Evolutionary conservation across 148 eudicot species (phyloP).

Genomic region (Rhododendron ovatum): DNA sequence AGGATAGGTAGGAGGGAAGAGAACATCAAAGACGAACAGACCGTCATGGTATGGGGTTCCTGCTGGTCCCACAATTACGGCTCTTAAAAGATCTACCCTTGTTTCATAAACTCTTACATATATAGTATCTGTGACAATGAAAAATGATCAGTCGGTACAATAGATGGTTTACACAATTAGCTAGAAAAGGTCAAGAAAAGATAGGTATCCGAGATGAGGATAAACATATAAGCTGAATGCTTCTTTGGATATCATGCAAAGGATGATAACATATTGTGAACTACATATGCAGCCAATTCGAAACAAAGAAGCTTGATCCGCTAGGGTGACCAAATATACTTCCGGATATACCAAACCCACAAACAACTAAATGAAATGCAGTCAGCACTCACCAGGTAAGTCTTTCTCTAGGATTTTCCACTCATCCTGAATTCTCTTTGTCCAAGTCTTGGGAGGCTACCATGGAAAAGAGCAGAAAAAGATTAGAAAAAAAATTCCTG

Average conservation of each 20-base stretch:
- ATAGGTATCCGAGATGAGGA: background rate
- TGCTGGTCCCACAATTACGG: conserved; percentile 63
- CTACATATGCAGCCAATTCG: background rate
- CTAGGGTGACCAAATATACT: background rate
- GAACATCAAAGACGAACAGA: conserved; percentile 64
- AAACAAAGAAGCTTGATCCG: background rate
- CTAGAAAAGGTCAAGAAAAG: background rate
- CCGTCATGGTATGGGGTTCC: conserved; percentile 94
- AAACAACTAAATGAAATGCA: conserved; percentile 2
- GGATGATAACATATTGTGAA: background rate
- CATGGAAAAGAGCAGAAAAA: conserved; percentile 9
- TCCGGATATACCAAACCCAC: background rate
- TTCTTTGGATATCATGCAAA: background rate
- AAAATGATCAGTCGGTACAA: conserved; percentile 4
- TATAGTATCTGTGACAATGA: conserved; percentile 42
- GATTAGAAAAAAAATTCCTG: background rate
- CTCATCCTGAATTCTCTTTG: conserved; percentile 77
- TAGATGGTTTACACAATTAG: background rate
- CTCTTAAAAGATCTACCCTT: conserved; percentile 77
- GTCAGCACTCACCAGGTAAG: conserved; percentile 55
- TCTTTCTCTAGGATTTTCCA: conserved; percentile 75
- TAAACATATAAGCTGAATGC: background rate
- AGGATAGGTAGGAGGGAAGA: conserved; percentile 68
- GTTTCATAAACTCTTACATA: conserved; percentile 66
- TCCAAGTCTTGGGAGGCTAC: conserved; percentile 61